phyloP scores from a whole-genome alignment of 129 eudicot species.

The Flaveria ramosissima region DNA sequence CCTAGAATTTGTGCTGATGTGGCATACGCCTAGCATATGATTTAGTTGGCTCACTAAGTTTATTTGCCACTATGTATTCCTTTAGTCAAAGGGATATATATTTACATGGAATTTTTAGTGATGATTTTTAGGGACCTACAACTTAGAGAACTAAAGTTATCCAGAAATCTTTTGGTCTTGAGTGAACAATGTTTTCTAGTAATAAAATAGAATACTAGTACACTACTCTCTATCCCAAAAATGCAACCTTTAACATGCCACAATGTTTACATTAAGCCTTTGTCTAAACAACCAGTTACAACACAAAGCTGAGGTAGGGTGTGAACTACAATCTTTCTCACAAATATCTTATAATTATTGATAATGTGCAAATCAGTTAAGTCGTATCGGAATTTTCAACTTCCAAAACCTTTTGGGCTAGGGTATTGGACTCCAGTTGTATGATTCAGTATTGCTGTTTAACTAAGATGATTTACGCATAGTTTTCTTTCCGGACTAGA shows the following conservation, averaged over 20 bases:
- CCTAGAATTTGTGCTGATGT: neutral
- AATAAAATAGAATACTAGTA: neutral
- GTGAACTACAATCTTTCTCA: neutral
- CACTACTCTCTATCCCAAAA: neutral
- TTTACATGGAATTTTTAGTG: neutral
- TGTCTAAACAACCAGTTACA: neutral
- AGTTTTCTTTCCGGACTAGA: neutral
- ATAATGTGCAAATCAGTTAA: neutral
- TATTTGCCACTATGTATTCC: neutral
- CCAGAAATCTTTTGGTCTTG: neutral
- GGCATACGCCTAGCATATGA: neutral
- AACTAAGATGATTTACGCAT: neutral
- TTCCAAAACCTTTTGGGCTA: neutral
- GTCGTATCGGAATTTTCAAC: neutral
- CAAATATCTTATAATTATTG: conserved; percentile 4
- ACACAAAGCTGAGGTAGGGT: neutral
- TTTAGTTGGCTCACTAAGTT: neutral
- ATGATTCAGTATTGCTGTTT: neutral
- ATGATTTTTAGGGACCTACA: neutral
- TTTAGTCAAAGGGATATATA: neutral
- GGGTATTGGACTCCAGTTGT: neutral
- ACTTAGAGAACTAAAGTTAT: neutral
- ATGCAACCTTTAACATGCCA: neutral
- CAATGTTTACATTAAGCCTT: neutral
- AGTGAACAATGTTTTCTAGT: neutral